phyloP scores from a whole-genome alignment of 768 basidiomycete species.

The Amanita molliuscula region DNA sequence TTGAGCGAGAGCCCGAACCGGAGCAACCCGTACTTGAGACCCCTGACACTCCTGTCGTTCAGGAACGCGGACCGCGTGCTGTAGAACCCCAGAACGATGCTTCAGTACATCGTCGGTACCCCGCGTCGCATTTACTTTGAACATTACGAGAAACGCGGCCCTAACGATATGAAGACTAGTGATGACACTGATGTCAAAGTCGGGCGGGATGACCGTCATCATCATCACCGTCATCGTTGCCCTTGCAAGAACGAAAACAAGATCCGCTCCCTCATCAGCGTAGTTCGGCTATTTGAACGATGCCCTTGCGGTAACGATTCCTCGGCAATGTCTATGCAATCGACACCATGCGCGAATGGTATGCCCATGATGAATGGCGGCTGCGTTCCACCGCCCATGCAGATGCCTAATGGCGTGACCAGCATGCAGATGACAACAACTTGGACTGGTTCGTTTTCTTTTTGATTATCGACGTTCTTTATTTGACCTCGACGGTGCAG shows the following conservation, averaged over 20 bases:
- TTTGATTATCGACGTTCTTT: not conserved
- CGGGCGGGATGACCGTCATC: not conserved
- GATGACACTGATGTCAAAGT: not conserved
- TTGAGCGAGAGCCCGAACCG: constrained; percentile 14
- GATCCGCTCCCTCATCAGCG: constrained; percentile 1
- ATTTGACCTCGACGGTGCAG: not conserved
- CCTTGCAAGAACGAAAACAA: not conserved
- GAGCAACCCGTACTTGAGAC: constrained; percentile 16
- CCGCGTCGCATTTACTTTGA: constrained; percentile 18
- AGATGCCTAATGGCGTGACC: not conserved
- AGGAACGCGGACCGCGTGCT: constrained; percentile 13
- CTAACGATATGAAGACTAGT: not conserved
- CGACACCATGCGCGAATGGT: not conserved
- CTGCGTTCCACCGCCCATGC: not conserved
- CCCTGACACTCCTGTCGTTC: constrained; percentile 14
- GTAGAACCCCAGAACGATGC: constrained; percentile 4
- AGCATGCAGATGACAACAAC: not conserved
- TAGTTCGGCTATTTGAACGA: constrained; percentile 1
- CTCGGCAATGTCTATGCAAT: not conserved
- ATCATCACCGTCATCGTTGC: not conserved
- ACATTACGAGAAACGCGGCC: constrained; percentile 19
- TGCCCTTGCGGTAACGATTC: not conserved
- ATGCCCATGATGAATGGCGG: not conserved
- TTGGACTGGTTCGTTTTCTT: not conserved
- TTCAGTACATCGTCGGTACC: constrained; percentile 14